Evolutionary conservation across 495 filamentous ascomycete species (phyloP), one percentile per base, ranked within the genome.

Genomic region (Penicillium pulvis): DNA sequence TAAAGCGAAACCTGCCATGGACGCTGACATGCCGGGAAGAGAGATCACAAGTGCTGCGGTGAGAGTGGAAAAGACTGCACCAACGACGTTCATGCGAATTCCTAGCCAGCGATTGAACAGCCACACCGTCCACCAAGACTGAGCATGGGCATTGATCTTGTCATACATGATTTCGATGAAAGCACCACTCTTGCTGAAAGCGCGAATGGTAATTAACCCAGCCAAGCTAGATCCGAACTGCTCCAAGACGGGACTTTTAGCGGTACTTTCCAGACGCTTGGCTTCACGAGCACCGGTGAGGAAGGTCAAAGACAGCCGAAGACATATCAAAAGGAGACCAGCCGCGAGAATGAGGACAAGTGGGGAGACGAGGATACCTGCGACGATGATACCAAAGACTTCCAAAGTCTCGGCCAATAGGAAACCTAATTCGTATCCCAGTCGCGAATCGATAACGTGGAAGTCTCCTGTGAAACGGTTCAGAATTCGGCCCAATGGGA

Each of bases 391-490:
- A 0, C 65, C 64, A n/a, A 71, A 48, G 9, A 78, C 56, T 6
- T 71, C 55, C 1, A 75, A 41, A 4, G 24, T 33, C 8, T 55
- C 28, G 6, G 14, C 41, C 8, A 55, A 8, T 4, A 55, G n/a
- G 42, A 55, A 55, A 11, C 42, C 53, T 1, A 60, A 4, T 85
- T 69, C 79, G 58, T 78, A 79, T 6, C 81, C 67, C 2, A 84
- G 71, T 19, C 80, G 79, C 1, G 83, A 85, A 67, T 93, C 90
- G 30, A 92, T 78, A 3, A 81, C 79, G 60, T 83, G 80, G 64
- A 94, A 92, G 63, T 94, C 91, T 6, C 87, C 80, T 0, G 89
- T 90, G 56, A 93, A 93, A 6, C 91, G 81, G 68, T 94, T 95
- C 4, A 93, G 68, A 36, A 93, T 85, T 24, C 90, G 83, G 2